Conservation (phyloP, 148 eudicot genomes). For the Amaranthus cruentus region DNA sequence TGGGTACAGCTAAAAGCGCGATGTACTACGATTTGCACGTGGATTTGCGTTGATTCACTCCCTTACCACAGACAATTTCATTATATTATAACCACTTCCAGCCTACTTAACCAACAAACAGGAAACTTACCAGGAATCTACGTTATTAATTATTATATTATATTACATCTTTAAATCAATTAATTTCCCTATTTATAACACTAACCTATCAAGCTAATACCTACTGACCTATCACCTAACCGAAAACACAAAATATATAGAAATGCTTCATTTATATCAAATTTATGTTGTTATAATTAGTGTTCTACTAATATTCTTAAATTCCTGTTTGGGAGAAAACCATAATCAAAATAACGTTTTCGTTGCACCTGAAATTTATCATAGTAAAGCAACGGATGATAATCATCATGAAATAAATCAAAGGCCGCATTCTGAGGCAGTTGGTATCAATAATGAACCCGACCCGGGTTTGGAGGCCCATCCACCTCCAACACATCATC, state of each 20-base stretch:
- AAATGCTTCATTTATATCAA: too few species aligned
- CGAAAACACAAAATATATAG: too few species aligned
- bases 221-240: neutral
- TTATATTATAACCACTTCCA: neutral
- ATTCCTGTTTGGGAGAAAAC: too few species aligned
- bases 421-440: too few species aligned
- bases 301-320: neutral
- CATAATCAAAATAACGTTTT: too few species aligned
- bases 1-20: neutral
- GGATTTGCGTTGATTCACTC: constrained; percentile 9
- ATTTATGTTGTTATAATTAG: neutral
- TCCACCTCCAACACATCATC: too few species aligned
- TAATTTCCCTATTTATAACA: neutral
- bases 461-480: too few species aligned
- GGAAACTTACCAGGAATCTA: constrained; percentile 10
- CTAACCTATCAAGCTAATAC: neutral
- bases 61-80: constrained; percentile 2
- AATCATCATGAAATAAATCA: too few species aligned
- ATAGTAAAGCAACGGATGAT: neutral
- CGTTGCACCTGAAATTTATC: too few species aligned
- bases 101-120: constrained; percentile 5
- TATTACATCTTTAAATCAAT: neutral
- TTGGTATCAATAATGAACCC: too few species aligned
- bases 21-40: constrained; percentile 7
- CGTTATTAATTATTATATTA: too few species aligned